Conservation (phyloP, 257 asterid genomes). For the Datura wrightii region DNA sequence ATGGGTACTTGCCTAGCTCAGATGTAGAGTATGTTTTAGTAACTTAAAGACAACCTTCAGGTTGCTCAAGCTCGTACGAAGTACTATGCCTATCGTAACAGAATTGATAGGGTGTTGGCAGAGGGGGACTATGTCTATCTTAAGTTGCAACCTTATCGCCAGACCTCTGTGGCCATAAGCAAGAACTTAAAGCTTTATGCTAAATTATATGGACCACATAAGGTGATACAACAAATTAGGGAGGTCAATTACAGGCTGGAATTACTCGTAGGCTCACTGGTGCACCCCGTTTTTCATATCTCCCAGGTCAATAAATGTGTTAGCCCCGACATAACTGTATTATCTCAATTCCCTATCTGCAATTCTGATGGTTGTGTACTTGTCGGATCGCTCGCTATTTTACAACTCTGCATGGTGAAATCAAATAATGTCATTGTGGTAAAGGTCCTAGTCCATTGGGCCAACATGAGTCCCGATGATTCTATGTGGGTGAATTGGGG, state of each 20-base stretch:
- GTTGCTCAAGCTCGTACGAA: not conserved
- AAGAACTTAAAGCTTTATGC: not conserved
- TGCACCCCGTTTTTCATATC: not conserved
- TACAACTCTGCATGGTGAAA: not conserved
- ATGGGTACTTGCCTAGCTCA: no score
- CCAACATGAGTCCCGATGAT: not conserved
- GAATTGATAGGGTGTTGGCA: not conserved
- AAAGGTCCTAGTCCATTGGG: not conserved
- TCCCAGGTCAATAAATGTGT: no score
- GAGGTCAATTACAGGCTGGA: not conserved
- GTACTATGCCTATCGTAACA: not conserved
- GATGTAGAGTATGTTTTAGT: not conserved
- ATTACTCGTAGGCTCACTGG: not conserved
- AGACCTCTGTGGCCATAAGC: not conserved
- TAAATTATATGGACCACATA: not conserved
- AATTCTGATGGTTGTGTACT: not conserved
- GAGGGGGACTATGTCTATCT: not conserved
- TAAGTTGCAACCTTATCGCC: not conserved
- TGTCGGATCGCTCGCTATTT: not conserved
- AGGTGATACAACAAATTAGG: not conserved
- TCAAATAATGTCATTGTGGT: not conserved
- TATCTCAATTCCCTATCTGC: not conserved
- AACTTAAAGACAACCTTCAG: not conserved
- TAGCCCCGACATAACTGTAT: no score
- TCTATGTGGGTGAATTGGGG: not conserved